These are phyloP conservation scores for Panus rudis DNA, from an alignment of 768 basidiomycete genomes.

Conservation along the genomic window DNA sequence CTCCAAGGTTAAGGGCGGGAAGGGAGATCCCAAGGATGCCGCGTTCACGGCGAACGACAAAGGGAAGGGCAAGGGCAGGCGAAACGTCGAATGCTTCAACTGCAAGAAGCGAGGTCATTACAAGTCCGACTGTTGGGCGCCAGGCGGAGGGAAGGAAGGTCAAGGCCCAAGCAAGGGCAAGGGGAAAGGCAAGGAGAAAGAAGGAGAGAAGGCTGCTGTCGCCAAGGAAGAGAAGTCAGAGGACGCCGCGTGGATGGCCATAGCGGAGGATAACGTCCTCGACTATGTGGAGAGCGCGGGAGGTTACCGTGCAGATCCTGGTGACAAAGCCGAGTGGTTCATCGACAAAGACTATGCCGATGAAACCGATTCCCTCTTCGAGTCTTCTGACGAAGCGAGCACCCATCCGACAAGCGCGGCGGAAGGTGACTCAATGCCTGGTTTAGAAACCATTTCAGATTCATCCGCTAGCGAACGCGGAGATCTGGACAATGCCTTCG, in stretches of 20 bases:
- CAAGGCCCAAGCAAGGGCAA: constrained; percentile 27
- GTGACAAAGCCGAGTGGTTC: neutral
- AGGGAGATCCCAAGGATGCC: neutral
- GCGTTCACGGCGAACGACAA: neutral
- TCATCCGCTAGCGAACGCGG: no score
- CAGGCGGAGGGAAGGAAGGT: constrained; percentile 31
- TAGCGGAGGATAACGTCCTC: neutral
- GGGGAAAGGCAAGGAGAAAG: constrained; percentile 7
- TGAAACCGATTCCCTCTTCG: no score
- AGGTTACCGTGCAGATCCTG: neutral
- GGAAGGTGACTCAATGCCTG: no score
- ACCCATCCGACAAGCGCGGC: no score
- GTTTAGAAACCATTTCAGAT: neutral
- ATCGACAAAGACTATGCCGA: neutral
- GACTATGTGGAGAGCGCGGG: neutral
- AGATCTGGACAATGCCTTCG: no score
- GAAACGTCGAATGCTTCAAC: constrained; percentile 18
- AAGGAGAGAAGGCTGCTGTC: constrained; percentile 1
- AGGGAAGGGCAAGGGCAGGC: neutral
- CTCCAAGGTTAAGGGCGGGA: constrained; percentile 1
- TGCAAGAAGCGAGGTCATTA: constrained; percentile 24
- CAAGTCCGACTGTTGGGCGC: constrained; percentile 23
- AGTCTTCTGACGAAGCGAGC: no score
- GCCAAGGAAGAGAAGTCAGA: neutral
- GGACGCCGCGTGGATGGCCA: neutral